phyloP scores from a whole-genome alignment of 1,139 yeast genomes.

The Nakaseomyces glabratus region DNA sequence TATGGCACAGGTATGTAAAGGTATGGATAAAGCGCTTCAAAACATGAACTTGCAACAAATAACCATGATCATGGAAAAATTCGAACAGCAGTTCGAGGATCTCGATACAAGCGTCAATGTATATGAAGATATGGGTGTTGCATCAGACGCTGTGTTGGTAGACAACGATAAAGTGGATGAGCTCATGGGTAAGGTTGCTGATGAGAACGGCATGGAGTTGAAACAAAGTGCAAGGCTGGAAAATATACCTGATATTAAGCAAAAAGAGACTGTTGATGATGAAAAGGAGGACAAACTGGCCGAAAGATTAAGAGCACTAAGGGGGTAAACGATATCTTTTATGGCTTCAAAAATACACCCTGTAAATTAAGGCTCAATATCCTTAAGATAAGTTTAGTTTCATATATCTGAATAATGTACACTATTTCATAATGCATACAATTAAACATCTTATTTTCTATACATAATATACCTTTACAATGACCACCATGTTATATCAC shows the following conservation, averaged over 20 bases:
- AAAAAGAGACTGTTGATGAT: slow-evolving; percentile 39
- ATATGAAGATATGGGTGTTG: slow-evolving; percentile 83
- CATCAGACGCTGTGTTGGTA: slow-evolving; percentile 62
- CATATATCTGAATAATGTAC: too few species aligned
- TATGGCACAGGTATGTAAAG: slow-evolving; percentile 85
- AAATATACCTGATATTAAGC: slow-evolving; percentile 38
- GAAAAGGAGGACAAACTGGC: slow-evolving; percentile 83
- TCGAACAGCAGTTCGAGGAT: slow-evolving; percentile 93
- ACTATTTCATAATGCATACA: too few species aligned
- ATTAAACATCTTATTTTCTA: too few species aligned
- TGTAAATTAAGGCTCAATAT: too few species aligned
- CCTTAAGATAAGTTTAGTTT: too few species aligned
- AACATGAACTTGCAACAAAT: slow-evolving; percentile 92
- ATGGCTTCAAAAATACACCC: too few species aligned
- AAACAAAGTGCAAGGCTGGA: slow-evolving; percentile 57
- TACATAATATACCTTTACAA: too few species aligned
- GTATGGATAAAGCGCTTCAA: slow-evolving; percentile 94
- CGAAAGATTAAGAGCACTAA: slow-evolving; percentile 76
- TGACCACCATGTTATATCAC: too few species aligned
- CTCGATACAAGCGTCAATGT: slow-evolving; percentile 89
- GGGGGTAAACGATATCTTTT: too few species aligned
- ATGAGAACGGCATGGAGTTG: slow-evolving; percentile 93
- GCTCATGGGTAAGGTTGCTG: slow-evolving; percentile 88
- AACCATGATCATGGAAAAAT: slow-evolving; percentile 92
- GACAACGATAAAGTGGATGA: slow-evolving; percentile 96